Conservation (phyloP, 2,329 filamentous ascomycete species). For the Paecilomyces sp. region DNA sequence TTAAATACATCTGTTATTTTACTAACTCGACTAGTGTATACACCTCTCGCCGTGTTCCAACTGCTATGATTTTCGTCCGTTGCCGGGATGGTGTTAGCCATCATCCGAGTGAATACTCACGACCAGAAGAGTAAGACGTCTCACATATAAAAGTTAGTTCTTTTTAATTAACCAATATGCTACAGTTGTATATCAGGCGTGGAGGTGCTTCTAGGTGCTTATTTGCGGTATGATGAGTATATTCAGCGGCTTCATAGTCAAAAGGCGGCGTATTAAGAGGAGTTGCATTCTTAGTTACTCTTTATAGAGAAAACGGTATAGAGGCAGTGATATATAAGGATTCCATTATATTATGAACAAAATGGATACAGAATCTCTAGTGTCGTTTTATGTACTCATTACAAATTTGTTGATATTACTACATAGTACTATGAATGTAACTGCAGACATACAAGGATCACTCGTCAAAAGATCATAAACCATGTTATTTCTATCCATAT, state of each 20-base stretch:
- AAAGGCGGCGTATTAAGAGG: background rate
- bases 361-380: too few relatives aligned
- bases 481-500: too few relatives aligned
- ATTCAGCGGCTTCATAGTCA: background rate
- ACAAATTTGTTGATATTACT: too few relatives aligned
- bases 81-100: background rate
- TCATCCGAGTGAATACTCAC: background rate
- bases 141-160: too few relatives aligned
- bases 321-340: too few relatives aligned
- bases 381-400: too few relatives aligned
- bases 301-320: too few relatives aligned
- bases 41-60: background rate
- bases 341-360: too few relatives aligned
- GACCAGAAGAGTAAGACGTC: constrained; percentile 2
- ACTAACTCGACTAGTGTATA: background rate
- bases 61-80: background rate
- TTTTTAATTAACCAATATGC: background rate
- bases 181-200: background rate
- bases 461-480: too few relatives aligned
- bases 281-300: too few relatives aligned
- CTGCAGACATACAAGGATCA: too few relatives aligned
- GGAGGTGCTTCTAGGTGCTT: constrained; percentile 3
- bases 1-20: background rate
- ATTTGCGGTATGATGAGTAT: constrained; percentile 3
- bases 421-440: too few relatives aligned